phyloP scores from a whole-genome alignment of 208 protist species.

The Leishmania major region DNA sequence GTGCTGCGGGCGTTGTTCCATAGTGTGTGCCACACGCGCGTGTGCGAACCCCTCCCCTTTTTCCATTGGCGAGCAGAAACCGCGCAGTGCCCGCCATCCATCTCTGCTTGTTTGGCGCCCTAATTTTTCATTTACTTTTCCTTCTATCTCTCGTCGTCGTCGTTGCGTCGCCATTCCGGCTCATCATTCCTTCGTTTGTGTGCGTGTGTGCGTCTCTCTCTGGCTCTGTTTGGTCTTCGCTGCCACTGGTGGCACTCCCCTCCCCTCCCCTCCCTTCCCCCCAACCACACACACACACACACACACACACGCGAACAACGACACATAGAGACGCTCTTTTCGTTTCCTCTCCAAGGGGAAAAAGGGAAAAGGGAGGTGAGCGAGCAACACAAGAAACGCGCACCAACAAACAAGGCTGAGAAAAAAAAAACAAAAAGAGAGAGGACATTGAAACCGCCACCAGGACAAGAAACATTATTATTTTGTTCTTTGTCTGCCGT shows the following conservation, averaged over 20 bases:
- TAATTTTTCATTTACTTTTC: not conserved
- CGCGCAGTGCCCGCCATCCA: not conserved
- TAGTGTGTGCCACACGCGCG: not conserved
- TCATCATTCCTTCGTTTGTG: not conserved
- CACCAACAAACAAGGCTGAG: not conserved
- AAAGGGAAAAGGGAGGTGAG: not conserved
- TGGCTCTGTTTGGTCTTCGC: not conserved
- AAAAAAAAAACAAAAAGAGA: no score
- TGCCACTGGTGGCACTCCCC: not conserved
- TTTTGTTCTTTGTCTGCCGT: not conserved
- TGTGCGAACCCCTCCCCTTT: not conserved
- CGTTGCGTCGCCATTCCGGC: not conserved
- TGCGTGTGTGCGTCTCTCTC: not conserved
- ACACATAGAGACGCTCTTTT: not conserved
- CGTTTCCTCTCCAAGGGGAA: not conserved
- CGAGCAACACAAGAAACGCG: not conserved
- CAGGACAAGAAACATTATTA: not conserved
- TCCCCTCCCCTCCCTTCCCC: no score
- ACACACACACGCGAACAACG: not conserved
- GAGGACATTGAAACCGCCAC: not conserved
- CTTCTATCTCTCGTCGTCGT: not conserved
- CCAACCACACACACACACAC: no score
- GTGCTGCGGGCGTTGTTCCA: not conserved
- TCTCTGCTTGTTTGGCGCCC: not conserved
- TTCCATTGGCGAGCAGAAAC: not conserved